Conservation (phyloP, 768 basidiomycete species). For the Cantharellus cinnabarinus region DNA sequence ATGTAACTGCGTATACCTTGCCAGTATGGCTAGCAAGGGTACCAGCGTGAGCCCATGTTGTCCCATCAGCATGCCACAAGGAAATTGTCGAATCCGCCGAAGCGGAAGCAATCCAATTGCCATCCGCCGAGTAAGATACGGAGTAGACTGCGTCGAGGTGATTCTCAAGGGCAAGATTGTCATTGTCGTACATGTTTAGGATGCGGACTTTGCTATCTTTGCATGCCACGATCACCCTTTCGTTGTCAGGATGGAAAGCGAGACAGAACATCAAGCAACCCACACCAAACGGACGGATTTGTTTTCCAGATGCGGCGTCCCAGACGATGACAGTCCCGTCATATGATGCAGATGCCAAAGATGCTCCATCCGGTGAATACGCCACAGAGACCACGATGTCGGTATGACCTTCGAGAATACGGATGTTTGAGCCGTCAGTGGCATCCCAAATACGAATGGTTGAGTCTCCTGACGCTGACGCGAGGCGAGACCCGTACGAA, state of each 20-base stretch:
- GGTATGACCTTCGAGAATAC: neutral
- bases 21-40: too few species aligned
- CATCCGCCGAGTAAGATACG: neutral
- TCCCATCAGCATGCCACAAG: too few species aligned
- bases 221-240: too few species aligned
- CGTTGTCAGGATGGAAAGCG: too few species aligned
- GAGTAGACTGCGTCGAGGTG: neutral
- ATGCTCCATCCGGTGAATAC: slow-evolving; percentile 4
- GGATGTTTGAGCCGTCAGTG: neutral
- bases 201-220: too few species aligned
- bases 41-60: too few species aligned
- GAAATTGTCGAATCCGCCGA: too few species aligned
- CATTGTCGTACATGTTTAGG: neutral
- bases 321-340: slow-evolving; percentile 5
- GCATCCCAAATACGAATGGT: slow-evolving; percentile 5
- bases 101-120: too few species aligned
- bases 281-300: neutral
- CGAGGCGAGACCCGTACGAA: slow-evolving; percentile 1
- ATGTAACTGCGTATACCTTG: too few species aligned
- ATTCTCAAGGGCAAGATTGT: neutral
- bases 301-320: slow-evolving; percentile 1
- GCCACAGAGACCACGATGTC: slow-evolving; percentile 1
- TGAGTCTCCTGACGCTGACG: slow-evolving; percentile 1
- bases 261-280: too few species aligned
- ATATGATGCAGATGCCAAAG: slow-evolving; percentile 2